These are phyloP conservation scores for Hydrangea macrophylla DNA, from an alignment of 148 eudicot genomes.

Conservation along the genomic window DNA sequence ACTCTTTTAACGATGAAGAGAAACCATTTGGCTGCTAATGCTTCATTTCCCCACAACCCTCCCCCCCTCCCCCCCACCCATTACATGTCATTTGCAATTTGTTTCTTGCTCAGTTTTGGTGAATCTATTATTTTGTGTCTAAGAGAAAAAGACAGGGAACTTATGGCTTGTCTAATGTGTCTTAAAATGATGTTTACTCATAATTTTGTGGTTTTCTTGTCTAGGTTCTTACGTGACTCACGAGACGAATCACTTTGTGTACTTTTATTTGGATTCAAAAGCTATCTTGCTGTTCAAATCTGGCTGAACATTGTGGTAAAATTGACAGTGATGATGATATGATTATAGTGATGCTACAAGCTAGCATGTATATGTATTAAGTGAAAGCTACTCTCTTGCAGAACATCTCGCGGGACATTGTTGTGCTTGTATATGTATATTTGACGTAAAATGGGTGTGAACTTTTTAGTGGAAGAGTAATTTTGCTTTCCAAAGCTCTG, in stretches of 20 bases:
- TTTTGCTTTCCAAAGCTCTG: too few species aligned
- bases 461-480: too few species aligned
- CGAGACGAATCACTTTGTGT: slow-evolving; percentile 92
- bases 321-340: neutral
- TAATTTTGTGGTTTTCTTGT: slow-evolving; percentile 9
- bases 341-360: slow-evolving; percentile 5
- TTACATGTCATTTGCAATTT: too few species aligned
- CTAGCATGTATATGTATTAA: slow-evolving; percentile 8
- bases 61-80: too few species aligned
- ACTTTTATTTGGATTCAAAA: slow-evolving; percentile 90
- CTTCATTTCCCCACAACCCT: too few species aligned
- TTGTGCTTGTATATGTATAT: slow-evolving; percentile 9
- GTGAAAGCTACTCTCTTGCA: neutral
- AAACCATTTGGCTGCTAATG: too few species aligned
- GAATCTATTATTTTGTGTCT: too few species aligned
- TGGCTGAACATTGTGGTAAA: slow-evolving; percentile 43
- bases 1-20: too few species aligned
- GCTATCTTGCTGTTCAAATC: slow-evolving; percentile 92
- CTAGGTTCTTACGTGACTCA: slow-evolving; percentile 95
- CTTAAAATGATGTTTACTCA: too few species aligned
- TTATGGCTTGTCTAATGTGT: too few species aligned
- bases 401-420: neutral
- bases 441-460: neutral
- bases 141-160: too few species aligned
- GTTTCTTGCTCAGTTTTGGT: too few species aligned